Conservation (phyloP, 176 grass and related monocot species). For the Hsuehochloa calcarea region DNA sequence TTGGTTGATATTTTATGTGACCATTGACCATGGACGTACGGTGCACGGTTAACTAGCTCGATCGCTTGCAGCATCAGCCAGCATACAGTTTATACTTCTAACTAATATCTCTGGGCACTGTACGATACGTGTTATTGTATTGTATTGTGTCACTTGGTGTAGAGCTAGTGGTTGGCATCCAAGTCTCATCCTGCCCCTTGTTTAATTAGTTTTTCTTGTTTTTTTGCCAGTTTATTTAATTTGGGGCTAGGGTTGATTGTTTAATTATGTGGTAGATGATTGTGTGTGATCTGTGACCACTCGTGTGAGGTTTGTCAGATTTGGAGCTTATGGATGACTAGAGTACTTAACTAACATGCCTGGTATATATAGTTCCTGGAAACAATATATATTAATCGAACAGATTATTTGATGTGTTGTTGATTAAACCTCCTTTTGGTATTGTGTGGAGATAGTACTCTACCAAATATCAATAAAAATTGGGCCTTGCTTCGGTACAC, state of each 20-base stretch:
- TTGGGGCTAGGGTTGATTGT: not conserved
- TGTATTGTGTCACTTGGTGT: not conserved
- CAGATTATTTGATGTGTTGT: no score
- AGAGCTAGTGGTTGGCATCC: not conserved
- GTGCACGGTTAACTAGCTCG: not conserved
- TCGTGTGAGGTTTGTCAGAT: conserved; percentile 20
- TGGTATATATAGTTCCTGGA: no score
- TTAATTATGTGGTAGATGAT: not conserved
- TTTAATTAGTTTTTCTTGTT: not conserved
- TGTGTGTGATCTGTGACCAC: not conserved
- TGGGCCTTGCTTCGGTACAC: no score
- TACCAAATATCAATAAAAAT: no score
- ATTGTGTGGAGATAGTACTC: no score
- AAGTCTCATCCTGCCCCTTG: not conserved
- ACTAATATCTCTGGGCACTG: no score
- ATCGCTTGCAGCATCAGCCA: not conserved
- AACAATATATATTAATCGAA: no score
- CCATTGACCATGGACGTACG: conserved; percentile 14
- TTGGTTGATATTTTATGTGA: not conserved
- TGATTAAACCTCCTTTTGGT: no score
- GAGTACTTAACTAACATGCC: not conserved
- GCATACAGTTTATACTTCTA: no score
- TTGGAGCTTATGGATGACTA: not conserved
- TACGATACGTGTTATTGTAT: not conserved
- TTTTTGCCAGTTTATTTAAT: not conserved